Percentiles rank a stretch among this genome's conserved stretches.
phyloP scores from a whole-genome alignment of 306 rosid species.

The Cucurbita moschata region DNA sequence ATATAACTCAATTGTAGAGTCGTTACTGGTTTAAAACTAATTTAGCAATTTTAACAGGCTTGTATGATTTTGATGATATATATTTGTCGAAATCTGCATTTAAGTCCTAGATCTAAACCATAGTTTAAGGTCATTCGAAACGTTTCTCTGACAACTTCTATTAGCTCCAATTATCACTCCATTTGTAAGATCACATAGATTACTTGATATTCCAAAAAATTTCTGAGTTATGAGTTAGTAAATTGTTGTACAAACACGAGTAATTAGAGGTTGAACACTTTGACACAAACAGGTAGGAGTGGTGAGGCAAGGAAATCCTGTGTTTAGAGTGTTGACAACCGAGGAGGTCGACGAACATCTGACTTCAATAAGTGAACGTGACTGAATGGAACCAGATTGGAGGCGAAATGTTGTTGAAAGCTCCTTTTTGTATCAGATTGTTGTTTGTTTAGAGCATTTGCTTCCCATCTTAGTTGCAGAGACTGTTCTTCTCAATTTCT shows the following conservation, averaged over 20 bases:
- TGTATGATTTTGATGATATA: background rate
- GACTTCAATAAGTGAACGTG: constrained; percentile 97
- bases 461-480: background rate
- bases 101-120: background rate
- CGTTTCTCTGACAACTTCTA: background rate
- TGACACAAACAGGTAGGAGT: constrained; percentile 59
- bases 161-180: background rate
- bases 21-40: background rate
- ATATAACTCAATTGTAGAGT: background rate
- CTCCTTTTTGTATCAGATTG: background rate
- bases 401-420: background rate
- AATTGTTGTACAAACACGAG: background rate
- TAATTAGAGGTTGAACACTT: background rate
- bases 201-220: background rate
- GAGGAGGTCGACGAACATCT: constrained; percentile 94
- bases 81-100: background rate
- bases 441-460: background rate
- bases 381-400: constrained; percentile 21
- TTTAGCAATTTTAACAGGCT: background rate
- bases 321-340: constrained; percentile 62
- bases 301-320: constrained; percentile 56
- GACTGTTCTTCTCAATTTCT: background rate
- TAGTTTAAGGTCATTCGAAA: background rate
- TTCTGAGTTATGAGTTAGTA: background rate
- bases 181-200: background rate